phyloP scores from a whole-genome alignment of 2,329 filamentous ascomycete species.

The Ceratocystis lukuohia region DNA sequence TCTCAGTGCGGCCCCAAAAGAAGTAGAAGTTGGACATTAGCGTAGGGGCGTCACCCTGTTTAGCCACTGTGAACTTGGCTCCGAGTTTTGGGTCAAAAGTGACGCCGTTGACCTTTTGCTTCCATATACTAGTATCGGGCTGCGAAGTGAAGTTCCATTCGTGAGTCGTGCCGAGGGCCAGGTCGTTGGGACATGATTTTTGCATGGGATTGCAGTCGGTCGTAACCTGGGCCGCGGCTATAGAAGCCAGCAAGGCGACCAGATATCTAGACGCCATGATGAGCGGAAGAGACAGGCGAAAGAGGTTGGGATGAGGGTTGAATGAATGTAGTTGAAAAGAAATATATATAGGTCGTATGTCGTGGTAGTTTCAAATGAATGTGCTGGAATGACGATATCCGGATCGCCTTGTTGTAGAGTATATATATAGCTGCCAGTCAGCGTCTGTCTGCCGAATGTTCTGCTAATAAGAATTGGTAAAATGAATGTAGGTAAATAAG shows the following conservation, averaged over 20 bases:
- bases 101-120: slow-evolving; percentile 51
- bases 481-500: neutral
- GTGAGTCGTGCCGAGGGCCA: slow-evolving; percentile 53
- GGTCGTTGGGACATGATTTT: slow-evolving; percentile 53
- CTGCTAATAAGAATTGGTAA: neutral
- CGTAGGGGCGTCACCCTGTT: slow-evolving; percentile 63
- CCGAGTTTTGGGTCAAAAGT: slow-evolving; percentile 48
- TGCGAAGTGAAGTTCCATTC: slow-evolving; percentile 51
- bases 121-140: slow-evolving; percentile 49
- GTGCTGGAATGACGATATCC: neutral
- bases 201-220: slow-evolving; percentile 69
- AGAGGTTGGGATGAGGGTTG: neutral
- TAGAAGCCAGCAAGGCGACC: slow-evolving; percentile 25
- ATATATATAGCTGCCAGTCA: neutral
- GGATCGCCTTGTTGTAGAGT: neutral
- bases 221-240: slow-evolving; percentile 54
- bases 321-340: neutral
- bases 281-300: neutral
- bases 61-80: slow-evolving; percentile 56
- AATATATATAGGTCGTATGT: neutral
- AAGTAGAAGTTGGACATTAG: slow-evolving; percentile 71
- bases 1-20: slow-evolving; percentile 70
- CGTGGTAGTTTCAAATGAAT: neutral
- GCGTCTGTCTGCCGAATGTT: neutral
- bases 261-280: neutral